Conservation (phyloP, 176 grass and related monocot species). For the Bromus sterilis region DNA sequence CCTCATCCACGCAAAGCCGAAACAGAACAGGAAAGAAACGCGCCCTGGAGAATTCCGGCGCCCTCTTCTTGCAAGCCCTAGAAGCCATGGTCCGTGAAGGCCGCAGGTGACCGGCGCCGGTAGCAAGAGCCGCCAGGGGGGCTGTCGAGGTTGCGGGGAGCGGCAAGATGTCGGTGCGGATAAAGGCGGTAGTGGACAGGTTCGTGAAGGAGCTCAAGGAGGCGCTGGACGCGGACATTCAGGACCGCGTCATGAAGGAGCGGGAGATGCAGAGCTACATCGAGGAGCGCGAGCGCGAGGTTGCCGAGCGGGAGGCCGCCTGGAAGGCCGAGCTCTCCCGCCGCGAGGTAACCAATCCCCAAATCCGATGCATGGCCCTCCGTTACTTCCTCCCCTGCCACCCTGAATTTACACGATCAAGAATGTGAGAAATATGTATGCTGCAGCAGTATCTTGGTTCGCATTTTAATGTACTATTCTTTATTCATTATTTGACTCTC, state of each 20-base stretch:
- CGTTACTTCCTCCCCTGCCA: not conserved
- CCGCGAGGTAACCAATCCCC: constrained; percentile 57
- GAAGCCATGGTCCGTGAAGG: not conserved
- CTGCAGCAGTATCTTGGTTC: not conserved
- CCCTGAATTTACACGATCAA: not conserved
- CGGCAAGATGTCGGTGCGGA: constrained; percentile 59
- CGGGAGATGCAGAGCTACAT: constrained; percentile 99
- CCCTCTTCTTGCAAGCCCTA: not conserved
- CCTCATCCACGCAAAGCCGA: constrained; percentile 4
- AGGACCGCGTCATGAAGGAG: constrained; percentile 98
- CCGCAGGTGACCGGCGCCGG: not conserved
- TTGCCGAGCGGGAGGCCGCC: constrained; percentile 90
- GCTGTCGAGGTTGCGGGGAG: not conserved
- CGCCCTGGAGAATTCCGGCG: not conserved
- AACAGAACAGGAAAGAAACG: not conserved
- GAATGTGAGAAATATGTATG: not conserved
- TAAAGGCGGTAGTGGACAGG: constrained; percentile 94
- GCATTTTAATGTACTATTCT: not conserved
- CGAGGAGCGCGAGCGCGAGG: constrained; percentile 93
- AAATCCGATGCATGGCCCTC: not conserved
- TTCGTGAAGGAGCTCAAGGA: constrained; percentile 94
- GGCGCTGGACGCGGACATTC: constrained; percentile 90
- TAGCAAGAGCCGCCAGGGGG: not conserved
- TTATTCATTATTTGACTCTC: not conserved
- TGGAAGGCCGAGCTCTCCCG: constrained; percentile 99